Base-by-base conservation (phyloP, 164 flowering plant genomes). In the Kalanchoe fedtschenkoi region DNA sequence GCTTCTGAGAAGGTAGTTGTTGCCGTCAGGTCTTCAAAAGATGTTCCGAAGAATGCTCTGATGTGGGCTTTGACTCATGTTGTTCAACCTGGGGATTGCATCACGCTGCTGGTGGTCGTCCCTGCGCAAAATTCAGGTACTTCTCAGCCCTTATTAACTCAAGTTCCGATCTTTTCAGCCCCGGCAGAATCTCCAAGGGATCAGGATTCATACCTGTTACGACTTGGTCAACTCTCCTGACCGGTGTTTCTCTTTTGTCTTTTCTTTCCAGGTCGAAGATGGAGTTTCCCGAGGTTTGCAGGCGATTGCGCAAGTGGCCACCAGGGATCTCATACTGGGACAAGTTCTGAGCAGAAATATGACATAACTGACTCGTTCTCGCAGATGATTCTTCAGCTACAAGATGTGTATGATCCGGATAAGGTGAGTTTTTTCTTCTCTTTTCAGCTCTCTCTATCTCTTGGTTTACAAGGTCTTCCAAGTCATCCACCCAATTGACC, bases 61-160 rank as follows among this genome's bases (percentile, higher is more conserved):
- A 82, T 93, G 2, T 91, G 99, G 99, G 95, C 97, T 57, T 71
- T 93, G 76, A 90, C 91, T 70, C 97, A 93, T 78, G 95, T 93
- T 75, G 97, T 88, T 78, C 96, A 91, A 62, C 96, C 95, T 43
- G 92, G 96, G 29, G 96, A 85, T 60, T 91, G 89, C 76, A 87
- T 91, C 35, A 88, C 91, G 0, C 71, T 95, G 65, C 80, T 95
- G 38, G 96, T 95, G 24, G 93, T 95, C 22, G 83, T 91, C 26
- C 89, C 97, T 63, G 76, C 83, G 0, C 86, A 80, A 26, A 74
- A 68, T 69, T 79, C 99, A 38, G 96, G 99, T 91, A 73, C 17
- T 6, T 39, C 28, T 21, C 21, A 8, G 28, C 44, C n/a, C 29
- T 22, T 15, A 10, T 21, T 62, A 29, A 6, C 56, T 22, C 38